Conservation (phyloP, 495 filamentous ascomycete species). For the Neurospora sp. region DNA sequence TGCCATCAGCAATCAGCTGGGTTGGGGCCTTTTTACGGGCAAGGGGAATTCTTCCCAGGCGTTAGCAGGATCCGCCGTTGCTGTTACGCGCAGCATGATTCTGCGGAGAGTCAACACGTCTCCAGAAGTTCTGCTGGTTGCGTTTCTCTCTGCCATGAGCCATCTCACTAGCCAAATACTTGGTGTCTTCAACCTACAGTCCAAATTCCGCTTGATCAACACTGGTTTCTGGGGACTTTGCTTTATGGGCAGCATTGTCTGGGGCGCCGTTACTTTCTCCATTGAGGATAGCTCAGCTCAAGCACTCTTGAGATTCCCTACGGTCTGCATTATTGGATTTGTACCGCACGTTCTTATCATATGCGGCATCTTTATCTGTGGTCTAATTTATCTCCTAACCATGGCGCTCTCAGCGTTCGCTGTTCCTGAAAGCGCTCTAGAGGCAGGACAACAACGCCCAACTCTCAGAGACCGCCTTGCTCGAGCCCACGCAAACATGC, state of each 20-base stretch:
- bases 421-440: slow-evolving; percentile 43
- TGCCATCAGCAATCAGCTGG: slow-evolving; percentile 64
- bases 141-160: slow-evolving; percentile 78
- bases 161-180: slow-evolving; percentile 78
- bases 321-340: slow-evolving; percentile 89
- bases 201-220: slow-evolving; percentile 66
- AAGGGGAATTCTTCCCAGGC: slow-evolving; percentile 30
- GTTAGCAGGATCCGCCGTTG: slow-evolving; percentile 31
- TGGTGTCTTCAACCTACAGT: slow-evolving; percentile 68
- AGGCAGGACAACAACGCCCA: slow-evolving; percentile 16
- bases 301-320: slow-evolving; percentile 68
- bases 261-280: slow-evolving; percentile 55
- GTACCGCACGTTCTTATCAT: slow-evolving; percentile 85
- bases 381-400: slow-evolving; percentile 64
- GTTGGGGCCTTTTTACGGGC: slow-evolving; percentile 50
- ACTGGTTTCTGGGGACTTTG: slow-evolving; percentile 83
- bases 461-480: slow-evolving; percentile 39
- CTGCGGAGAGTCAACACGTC: slow-evolving; percentile 64
- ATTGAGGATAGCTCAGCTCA: slow-evolving; percentile 36
- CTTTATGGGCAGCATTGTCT: slow-evolving; percentile 73
- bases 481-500: slow-evolving; percentile 76
- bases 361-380: slow-evolving; percentile 63
- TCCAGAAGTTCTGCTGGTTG: slow-evolving; percentile 78
- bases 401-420: slow-evolving; percentile 67
- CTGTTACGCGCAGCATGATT: slow-evolving; percentile 47